Conservation (phyloP, 805 yeast genomes). For the Kuraishia capsulata region DNA sequence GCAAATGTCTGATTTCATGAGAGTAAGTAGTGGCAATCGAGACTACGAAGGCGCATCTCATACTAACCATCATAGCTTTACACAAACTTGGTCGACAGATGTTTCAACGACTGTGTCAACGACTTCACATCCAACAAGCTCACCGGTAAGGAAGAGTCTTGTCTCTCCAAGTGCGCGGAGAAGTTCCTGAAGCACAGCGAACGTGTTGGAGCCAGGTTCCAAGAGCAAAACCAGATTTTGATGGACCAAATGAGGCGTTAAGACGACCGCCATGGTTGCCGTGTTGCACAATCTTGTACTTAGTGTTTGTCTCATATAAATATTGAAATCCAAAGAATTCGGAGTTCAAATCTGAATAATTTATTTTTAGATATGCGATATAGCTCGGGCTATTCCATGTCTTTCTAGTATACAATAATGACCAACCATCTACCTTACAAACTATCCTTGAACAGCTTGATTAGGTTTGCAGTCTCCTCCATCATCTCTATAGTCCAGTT, state of each 20-base stretch:
- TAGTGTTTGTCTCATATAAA: background rate
- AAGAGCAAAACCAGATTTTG: slow-evolving; percentile 80
- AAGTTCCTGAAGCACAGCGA: slow-evolving; percentile 97
- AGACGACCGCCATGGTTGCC: too few relatives aligned
- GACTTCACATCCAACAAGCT: slow-evolving; percentile 92
- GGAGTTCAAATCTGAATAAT: background rate
- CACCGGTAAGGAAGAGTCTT: slow-evolving; percentile 74
- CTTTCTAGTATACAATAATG: too few relatives aligned
- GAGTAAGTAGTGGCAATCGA: slow-evolving; percentile 41
- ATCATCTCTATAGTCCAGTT: slow-evolving; percentile 63
- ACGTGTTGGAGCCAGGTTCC: slow-evolving; percentile 98
- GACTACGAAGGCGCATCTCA: background rate
- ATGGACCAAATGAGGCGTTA: slow-evolving; percentile 55
- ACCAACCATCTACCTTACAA: slow-evolving; percentile 4
- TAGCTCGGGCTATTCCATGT: too few relatives aligned
- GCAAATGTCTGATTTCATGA: slow-evolving; percentile 99
- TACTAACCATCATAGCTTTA: too few relatives aligned
- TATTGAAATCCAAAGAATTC: background rate
- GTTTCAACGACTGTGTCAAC: slow-evolving; percentile 96
- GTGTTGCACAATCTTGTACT: background rate
- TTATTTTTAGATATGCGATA: too few relatives aligned
- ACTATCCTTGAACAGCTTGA: slow-evolving; percentile 48
- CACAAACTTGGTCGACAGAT: slow-evolving; percentile 91
- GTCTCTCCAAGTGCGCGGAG: slow-evolving; percentile 90
- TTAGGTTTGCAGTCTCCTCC: slow-evolving; percentile 48